Conservation (phyloP, 2,329 filamentous ascomycete species). For the Cryphonectria japonica region DNA sequence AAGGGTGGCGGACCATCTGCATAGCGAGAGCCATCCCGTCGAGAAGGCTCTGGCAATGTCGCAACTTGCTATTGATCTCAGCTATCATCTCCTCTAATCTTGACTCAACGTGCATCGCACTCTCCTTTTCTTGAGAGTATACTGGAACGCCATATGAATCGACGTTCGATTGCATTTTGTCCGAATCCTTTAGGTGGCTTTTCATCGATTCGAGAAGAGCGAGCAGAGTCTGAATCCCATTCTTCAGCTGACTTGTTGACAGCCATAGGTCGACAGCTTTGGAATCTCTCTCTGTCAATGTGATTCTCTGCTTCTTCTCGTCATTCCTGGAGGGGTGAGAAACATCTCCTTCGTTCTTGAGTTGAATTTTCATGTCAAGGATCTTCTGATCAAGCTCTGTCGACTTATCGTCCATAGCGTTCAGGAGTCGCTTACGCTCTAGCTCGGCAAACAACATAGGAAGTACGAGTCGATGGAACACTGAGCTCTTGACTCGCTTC, state of each 20-base stretch:
- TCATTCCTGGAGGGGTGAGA: no score
- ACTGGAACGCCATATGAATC: background rate
- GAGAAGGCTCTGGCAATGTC: constrained; percentile 26
- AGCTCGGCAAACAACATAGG: constrained; percentile 32
- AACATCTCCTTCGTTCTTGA: constrained; percentile 12
- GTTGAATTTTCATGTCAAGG: constrained; percentile 28
- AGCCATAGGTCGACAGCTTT: constrained; percentile 30
- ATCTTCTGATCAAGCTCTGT: constrained; percentile 27
- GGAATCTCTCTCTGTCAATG: constrained; percentile 29
- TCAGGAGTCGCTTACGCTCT: constrained; percentile 30
- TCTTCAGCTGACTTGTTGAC: constrained; percentile 30
- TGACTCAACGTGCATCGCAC: constrained; percentile 19
- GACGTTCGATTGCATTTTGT: background rate
- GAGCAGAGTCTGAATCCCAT: constrained; percentile 30
- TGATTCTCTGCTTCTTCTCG: background rate
- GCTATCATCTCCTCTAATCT: constrained; percentile 30
- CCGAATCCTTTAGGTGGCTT: constrained; percentile 8
- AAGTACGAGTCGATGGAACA: constrained; percentile 31
- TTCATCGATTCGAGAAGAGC: constrained; percentile 26
- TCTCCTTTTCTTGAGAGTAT: background rate
- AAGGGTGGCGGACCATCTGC: constrained; percentile 30
- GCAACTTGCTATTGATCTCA: constrained; percentile 30
- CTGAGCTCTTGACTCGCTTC: constrained; percentile 3
- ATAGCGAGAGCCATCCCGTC: constrained; percentile 29
- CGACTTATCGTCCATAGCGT: constrained; percentile 21